Conservation (phyloP, 495 filamentous ascomycete species). For the Neurospora sp. region DNA sequence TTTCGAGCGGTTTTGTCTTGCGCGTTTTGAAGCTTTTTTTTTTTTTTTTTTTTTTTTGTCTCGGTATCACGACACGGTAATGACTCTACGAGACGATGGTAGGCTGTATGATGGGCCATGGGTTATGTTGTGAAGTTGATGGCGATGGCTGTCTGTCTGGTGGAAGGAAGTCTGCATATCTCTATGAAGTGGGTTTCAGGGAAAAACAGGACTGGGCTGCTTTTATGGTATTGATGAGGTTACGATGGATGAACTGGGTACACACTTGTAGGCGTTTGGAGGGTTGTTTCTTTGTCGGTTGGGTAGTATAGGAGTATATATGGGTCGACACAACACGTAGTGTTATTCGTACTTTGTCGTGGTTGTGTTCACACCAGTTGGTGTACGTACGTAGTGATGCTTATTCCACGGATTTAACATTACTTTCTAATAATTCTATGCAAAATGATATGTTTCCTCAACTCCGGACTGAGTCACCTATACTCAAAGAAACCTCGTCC, state of each 20-base stretch:
- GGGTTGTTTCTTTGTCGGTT: too few species aligned
- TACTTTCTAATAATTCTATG: too few species aligned
- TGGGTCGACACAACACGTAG: neutral
- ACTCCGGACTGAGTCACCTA: too few species aligned
- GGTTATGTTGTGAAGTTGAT: neutral
- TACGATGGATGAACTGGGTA: neutral
- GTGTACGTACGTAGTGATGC: neutral
- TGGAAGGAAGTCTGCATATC: neutral
- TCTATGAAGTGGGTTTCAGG: neutral
- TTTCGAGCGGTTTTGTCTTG: conserved; percentile 43
- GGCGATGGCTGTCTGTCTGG: neutral
- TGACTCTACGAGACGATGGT: neutral
- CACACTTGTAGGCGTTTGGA: too few species aligned
- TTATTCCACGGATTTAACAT: too few species aligned
- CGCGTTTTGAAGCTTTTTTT: neutral
- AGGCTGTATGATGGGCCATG: neutral
- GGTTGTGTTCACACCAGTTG: neutral
- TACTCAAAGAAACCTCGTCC: too few species aligned
- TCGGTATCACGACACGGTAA: neutral
- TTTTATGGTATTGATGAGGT: neutral
- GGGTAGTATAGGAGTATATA: neutral
- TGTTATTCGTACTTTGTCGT: neutral
- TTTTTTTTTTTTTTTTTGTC: neutral
- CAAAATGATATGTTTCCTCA: too few species aligned
- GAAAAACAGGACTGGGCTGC: neutral